Base-by-base conservation (phyloP, 305 asterid species). In the Rubia peregrina region DNA sequence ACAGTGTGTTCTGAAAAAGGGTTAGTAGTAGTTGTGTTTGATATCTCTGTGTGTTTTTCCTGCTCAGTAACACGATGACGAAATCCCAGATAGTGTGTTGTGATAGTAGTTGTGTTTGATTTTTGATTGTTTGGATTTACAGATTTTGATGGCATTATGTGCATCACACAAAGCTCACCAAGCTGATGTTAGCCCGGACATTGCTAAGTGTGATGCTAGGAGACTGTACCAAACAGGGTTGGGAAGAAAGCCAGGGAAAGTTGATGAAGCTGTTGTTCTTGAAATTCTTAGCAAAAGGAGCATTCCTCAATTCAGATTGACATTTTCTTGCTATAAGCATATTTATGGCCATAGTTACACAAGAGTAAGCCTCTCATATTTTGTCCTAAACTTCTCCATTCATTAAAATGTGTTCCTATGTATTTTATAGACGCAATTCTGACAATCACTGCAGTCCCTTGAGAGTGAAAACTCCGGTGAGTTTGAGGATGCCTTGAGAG, bases 231-330 rank as follows among this genome's bases (percentile, higher is more conserved):
- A 82, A 82, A 80, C 95, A 75, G 96, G 96, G 80, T 88, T 86
- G 70, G 95, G 85, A 61, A 82, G 85, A 61, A 82, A 75, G 14
- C 38, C 75, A 13, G 87, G 88, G 17, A 79, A 74, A 2, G 64
- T 88, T 21, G 89, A 90, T 69, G 88, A 85, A 76, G 83, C 89
- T 62, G 89, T 85, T 40, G 83, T 90, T 69, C 51, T 86, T 11
- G 96, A 90, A 78, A 86, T 88, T 26, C 80, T 88, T 16, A 85
- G 92, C 64, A 90, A 90, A 71, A 85, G 96, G 76, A 90, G 96
- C 85, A 85, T 88, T 78, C 79, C 82, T 40, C 96, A 90, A 44
- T 79, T 85, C 63, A 85, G 83, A 73, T 76, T 82, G 5, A 79
- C 95, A 14, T 84, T 90, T 71, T 75, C 75, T 16, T 62, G 80